phyloP scores from a whole-genome alignment of 805 yeast species.

The Monosporozyma servazzii region DNA sequence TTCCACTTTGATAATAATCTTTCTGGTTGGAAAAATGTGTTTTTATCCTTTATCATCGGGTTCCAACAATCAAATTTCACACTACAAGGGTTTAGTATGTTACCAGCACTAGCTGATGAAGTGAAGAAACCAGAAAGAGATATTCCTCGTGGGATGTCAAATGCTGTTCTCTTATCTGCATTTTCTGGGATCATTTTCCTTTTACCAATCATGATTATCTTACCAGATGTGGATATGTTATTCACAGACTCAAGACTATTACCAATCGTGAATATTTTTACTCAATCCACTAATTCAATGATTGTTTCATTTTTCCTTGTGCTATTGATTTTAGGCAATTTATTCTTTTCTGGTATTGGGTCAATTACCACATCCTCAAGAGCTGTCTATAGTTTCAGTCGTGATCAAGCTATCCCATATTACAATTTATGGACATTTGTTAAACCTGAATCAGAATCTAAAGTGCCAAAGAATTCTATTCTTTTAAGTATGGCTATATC shows the following conservation, averaged over 20 bases:
- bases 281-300: slow-evolving; percentile 57
- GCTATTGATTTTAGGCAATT: slow-evolving; percentile 57
- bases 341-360: slow-evolving; percentile 69
- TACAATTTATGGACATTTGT: slow-evolving; percentile 58
- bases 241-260: slow-evolving; percentile 56
- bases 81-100: slow-evolving; percentile 73
- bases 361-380: slow-evolving; percentile 74
- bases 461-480: slow-evolving; percentile 64
- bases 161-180: slow-evolving; percentile 55
- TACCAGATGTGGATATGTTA: slow-evolving; percentile 53
- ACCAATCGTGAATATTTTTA: slow-evolving; percentile 73
- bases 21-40: slow-evolving; percentile 62
- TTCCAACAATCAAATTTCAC: slow-evolving; percentile 73
- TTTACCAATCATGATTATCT: slow-evolving; percentile 58
- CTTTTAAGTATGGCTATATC: slow-evolving; percentile 56
- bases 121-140: slow-evolving; percentile 65
- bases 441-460: slow-evolving; percentile 43
- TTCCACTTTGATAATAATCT: slow-evolving; percentile 61
- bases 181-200: slow-evolving; percentile 65
- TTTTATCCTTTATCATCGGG: slow-evolving; percentile 66
- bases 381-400: slow-evolving; percentile 71
- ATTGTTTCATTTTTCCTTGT: slow-evolving; percentile 62
- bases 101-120: slow-evolving; percentile 76
- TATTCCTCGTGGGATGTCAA: slow-evolving; percentile 64
- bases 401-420: slow-evolving; percentile 74